Evolutionary conservation across 306 rosid genomes (phyloP).

Genomic region (Acacia crassicarpa): DNA sequence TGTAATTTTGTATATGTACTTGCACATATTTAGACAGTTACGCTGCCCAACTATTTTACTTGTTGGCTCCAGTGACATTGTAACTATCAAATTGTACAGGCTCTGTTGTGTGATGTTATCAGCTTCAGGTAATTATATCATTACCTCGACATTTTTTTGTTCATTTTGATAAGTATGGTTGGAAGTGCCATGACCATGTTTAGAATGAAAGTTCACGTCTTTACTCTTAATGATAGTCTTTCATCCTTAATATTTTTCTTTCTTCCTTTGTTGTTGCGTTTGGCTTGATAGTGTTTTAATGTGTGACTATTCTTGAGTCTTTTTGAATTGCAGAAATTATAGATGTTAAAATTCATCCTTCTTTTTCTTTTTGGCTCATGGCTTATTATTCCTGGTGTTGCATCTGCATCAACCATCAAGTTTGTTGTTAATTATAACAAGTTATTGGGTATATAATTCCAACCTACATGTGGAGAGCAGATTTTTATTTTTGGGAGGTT

Average conservation of each 20-base stretch:
- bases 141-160: constrained; percentile 5
- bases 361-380: not conserved
- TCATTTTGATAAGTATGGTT: constrained; percentile 25
- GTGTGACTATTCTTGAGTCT: not conserved
- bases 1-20: constrained; percentile 51
- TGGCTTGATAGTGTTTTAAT: not conserved
- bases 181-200: not conserved
- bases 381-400: not conserved
- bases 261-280: not conserved
- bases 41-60: constrained; percentile 58
- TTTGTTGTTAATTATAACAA: not conserved
- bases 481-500: not conserved
- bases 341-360: not conserved
- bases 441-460: not conserved
- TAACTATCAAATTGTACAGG: constrained; percentile 78
- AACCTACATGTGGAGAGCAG: not conserved
- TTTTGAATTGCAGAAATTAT: not conserved
- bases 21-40: constrained; percentile 58
- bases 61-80: constrained; percentile 63
- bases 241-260: too few relatives aligned
- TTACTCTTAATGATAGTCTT: too few relatives aligned
- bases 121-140: constrained; percentile 41
- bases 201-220: not conserved
- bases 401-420: not conserved
- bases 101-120: constrained; percentile 41